A percentile compares a stretch with the other conserved stretches of the same genome.
phyloP scores from a whole-genome alignment of 805 yeast species.

The Kluyveromyces nonfermentans region DNA sequence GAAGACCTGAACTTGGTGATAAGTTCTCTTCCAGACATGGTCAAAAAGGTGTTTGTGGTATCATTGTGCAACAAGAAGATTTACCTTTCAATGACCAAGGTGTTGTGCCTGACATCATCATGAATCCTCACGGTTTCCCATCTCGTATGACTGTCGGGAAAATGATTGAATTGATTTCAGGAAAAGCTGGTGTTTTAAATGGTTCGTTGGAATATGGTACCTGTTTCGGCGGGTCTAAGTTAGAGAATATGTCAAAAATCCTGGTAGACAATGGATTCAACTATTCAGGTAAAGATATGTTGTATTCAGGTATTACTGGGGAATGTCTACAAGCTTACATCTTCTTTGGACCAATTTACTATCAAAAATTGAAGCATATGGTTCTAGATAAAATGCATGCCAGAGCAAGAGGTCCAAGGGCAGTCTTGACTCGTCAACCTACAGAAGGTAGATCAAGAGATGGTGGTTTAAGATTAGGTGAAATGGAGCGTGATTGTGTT shows the following conservation, averaged over 20 bases:
- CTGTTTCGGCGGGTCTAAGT: slow-evolving; percentile 95
- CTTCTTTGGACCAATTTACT: slow-evolving; percentile 96
- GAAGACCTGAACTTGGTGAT: slow-evolving; percentile 97
- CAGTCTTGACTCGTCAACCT: slow-evolving; percentile 95
- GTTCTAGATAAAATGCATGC: slow-evolving; percentile 99
- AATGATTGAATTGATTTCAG: slow-evolving; percentile 92
- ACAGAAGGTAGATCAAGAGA: slow-evolving; percentile 98
- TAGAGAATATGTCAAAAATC: slow-evolving; percentile 89
- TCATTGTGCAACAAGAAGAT: slow-evolving; percentile 94
- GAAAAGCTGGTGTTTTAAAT: slow-evolving; percentile 93
- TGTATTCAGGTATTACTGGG: slow-evolving; percentile 94
- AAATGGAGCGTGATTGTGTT: slow-evolving; percentile 99
- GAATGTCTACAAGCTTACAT: slow-evolving; percentile 95
- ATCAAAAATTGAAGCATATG: slow-evolving; percentile 98
- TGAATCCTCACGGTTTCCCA: slow-evolving; percentile 99
- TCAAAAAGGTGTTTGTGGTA: slow-evolving; percentile 98
- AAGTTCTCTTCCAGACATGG: slow-evolving; percentile 97
- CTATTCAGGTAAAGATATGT: slow-evolving; percentile 96
- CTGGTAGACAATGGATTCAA: slow-evolving; percentile 85
- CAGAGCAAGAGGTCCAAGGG: slow-evolving; percentile 98
- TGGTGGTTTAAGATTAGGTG: slow-evolving; percentile 98
- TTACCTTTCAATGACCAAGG: slow-evolving; percentile 93
- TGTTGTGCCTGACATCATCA: slow-evolving; percentile 86
- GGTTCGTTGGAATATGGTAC: slow-evolving; percentile 94
- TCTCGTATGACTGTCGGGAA: slow-evolving; percentile 99